Base-by-base conservation (phyloP, 805 yeast species). In the Saccharomycopsis oosterbeekiorum region DNA sequence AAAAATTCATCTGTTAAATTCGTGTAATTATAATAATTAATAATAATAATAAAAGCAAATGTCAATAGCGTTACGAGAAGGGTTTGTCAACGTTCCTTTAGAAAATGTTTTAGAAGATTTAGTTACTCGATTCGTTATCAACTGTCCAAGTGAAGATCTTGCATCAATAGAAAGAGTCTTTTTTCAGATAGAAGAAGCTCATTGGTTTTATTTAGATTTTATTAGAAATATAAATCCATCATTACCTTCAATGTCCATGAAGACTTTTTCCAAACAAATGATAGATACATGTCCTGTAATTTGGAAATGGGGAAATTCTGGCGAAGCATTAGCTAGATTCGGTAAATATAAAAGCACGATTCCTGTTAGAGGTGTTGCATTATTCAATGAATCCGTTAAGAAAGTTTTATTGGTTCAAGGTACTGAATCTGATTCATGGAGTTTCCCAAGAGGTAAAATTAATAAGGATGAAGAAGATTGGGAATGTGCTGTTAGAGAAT, bases 141-240 rank as follows among this genome's bases (percentile, higher is more conserved):
- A 94, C 76, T 88, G 92, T 59, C 98, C 99, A 10, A 82, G 84
- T 4, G 97, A 93, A 69, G 99, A 94, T 71, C 75, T 93, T 59
- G 83, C 94, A 40, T 81, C 92, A 15, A 80, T 85, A 11, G 74
- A 83, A 70, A 79, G 99, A 69, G 87, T 92, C 29, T 82, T 91
- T 69, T 94, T 94, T 75, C 96, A 92, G 71, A 85, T 94, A 51
- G 99, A 94, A 76, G 98, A 94, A 73, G 99, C 99, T 1, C 97
- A 91, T 67, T 94, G 99, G 99, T 94, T 88, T 70, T 94, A 92
- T 73, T 81, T 87, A 57, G 99, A 94, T 73, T 92, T 86, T 68
- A 78, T 86, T 12, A 80, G 92, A 41, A 81, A 80, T 41, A 74
- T 85, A 67, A 87, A 90, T 70, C 92, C 94, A 2, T 72, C 78